A percentile compares a stretch with the other conserved stretches of the same genome.
Evolutionary conservation across 2,329 filamentous ascomycete species (phyloP).

Genomic region (Botrytis elliptica): DNA sequence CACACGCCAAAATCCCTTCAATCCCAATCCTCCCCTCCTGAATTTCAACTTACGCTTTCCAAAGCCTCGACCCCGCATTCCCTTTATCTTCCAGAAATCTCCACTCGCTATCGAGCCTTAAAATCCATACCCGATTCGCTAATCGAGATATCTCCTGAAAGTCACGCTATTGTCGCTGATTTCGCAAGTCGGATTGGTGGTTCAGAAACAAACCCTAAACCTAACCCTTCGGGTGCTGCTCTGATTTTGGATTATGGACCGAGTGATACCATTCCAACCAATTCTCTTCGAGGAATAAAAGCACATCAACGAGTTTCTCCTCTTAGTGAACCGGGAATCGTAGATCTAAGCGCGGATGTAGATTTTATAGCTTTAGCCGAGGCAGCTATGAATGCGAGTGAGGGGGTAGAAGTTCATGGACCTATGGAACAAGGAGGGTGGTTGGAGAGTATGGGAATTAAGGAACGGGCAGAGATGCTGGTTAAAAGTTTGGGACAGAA

Average conservation of each 20-base stretch:
- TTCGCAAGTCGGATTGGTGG: conserved; percentile 86
- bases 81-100: conserved; percentile 79
- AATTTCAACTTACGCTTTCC: conserved; percentile 84
- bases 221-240: conserved; percentile 73
- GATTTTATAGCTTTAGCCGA: conserved; percentile 89
- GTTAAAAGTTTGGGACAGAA: conserved; percentile 46
- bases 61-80: conserved; percentile 76
- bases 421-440: conserved; percentile 85
- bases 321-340: conserved; percentile 74
- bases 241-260: conserved; percentile 97
- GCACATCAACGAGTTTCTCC: conserved; percentile 75
- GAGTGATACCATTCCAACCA: conserved; percentile 72
- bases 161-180: conserved; percentile 73
- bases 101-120: conserved; percentile 73
- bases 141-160: conserved; percentile 89
- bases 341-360: conserved; percentile 89
- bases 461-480: conserved; percentile 70
- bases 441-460: conserved; percentile 77
- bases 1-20: conserved; percentile 53
- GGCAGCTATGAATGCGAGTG: conserved; percentile 70
- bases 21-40: conserved; percentile 56
- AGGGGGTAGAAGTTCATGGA: conserved; percentile 86
- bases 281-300: conserved; percentile 87
- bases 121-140: conserved; percentile 66
- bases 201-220: conserved; percentile 53